Conservation (phyloP, 2,329 filamentous ascomycete species). For the Aplosporella prunicola region DNA sequence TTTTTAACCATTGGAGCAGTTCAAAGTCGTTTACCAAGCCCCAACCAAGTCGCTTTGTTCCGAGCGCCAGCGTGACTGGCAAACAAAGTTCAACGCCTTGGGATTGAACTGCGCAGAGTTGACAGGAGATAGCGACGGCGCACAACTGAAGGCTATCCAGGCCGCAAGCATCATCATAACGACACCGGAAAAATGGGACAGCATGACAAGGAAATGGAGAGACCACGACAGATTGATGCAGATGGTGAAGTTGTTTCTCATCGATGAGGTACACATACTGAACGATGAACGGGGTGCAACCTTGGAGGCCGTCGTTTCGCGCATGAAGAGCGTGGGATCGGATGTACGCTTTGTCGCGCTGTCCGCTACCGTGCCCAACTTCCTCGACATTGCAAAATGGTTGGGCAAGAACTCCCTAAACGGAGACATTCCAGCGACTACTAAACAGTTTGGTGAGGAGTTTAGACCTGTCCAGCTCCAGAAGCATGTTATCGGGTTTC, state of each 20-base stretch:
- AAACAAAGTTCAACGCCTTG: constrained; percentile 59
- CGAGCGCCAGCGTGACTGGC: constrained; percentile 69
- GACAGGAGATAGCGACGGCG: constrained; percentile 67
- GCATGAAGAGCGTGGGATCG: constrained; percentile 73
- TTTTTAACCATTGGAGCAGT: constrained; percentile 49
- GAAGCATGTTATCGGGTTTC: constrained; percentile 68
- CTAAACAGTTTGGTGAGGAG: constrained; percentile 66
- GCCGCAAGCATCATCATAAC: constrained; percentile 75
- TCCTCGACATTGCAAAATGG: constrained; percentile 71
- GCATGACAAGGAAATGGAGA: constrained; percentile 77
- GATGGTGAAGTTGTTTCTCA: constrained; percentile 68
- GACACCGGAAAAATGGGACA: constrained; percentile 88
- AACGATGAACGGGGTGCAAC: constrained; percentile 72
- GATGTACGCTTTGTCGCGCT: constrained; percentile 71
- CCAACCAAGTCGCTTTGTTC: constrained; percentile 76
- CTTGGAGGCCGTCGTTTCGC: constrained; percentile 72
- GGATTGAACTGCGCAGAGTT: constrained; percentile 64
- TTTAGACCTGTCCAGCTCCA: constrained; percentile 69
- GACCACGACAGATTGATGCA: constrained; percentile 67
- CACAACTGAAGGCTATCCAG: constrained; percentile 58
- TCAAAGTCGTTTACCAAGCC: constrained; percentile 78
- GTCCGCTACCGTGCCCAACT: constrained; percentile 77
- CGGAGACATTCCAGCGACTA: constrained; percentile 52
- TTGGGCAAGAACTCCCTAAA: constrained; percentile 56
- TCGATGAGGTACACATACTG: constrained; percentile 81